Evolutionary conservation across 2,329 filamentous ascomycete species (phyloP).

Genomic region (Stachybotrys echinatus): DNA sequence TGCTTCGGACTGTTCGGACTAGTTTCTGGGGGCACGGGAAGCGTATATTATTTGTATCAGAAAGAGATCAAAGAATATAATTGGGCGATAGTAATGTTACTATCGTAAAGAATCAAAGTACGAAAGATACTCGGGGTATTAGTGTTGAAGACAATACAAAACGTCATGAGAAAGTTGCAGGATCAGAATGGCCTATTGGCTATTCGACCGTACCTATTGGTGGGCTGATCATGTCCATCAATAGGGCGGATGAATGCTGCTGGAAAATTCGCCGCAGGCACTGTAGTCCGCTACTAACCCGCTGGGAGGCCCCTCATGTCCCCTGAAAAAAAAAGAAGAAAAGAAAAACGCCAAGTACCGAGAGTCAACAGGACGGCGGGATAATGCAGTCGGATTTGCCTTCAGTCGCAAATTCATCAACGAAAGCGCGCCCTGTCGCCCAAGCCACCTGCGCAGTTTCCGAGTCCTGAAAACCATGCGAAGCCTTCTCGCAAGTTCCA

Average conservation of each 20-base stretch:
- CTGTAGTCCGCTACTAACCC: no score
- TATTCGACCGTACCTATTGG: neutral
- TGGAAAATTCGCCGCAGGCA: no score
- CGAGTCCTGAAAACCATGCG: conserved; percentile 28
- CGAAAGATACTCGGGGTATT: no score
- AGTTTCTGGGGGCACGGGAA: no score
- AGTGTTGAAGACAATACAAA: no score
- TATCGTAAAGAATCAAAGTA: neutral
- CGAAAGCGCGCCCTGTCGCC: neutral
- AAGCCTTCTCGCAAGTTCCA: conserved; percentile 27
- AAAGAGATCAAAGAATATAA: no score
- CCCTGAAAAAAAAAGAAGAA: no score
- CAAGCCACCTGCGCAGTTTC: neutral
- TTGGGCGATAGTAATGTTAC: neutral
- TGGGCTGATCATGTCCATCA: no score
- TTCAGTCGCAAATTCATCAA: neutral
- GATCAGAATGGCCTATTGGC: neutral
- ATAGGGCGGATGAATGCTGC: no score
- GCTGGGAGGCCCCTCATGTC: no score
- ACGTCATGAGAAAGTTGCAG: neutral
- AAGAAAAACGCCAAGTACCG: neutral
- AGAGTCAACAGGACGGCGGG: conserved; percentile 3
- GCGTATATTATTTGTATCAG: neutral
- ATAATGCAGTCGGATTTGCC: conserved; percentile 9
- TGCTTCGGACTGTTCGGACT: no score